Evolutionary conservation across 805 yeast genomes (phyloP).

Genomic region (Sugiyamaella mastotermitis): DNA sequence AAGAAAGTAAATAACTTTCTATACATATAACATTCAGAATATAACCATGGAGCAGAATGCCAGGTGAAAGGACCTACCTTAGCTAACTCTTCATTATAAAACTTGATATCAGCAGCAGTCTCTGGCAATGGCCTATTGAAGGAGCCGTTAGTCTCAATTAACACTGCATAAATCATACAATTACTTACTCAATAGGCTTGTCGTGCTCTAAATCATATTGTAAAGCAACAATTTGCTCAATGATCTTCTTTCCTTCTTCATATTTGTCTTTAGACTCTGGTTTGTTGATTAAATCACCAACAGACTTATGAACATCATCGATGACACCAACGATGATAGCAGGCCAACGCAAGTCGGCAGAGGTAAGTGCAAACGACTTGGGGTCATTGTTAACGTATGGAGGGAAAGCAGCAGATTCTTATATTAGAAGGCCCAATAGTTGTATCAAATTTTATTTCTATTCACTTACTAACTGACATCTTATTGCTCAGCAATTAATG

Average conservation of each 20-base stretch:
- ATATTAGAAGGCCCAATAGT: too few species aligned
- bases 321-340: slow-evolving; percentile 64
- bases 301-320: slow-evolving; percentile 47
- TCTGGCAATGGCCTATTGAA: slow-evolving; percentile 35
- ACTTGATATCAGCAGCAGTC: slow-evolving; percentile 35
- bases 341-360: slow-evolving; percentile 84
- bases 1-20: slow-evolving; percentile 37
- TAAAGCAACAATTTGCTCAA: slow-evolving; percentile 37
- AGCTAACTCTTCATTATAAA: slow-evolving; percentile 54
- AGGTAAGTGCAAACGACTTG: slow-evolving; percentile 74
- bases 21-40: slow-evolving; percentile 78
- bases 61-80: slow-evolving; percentile 43
- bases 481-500: too few species aligned
- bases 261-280: slow-evolving; percentile 21
- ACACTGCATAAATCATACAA: too few species aligned
- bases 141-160: too few species aligned
- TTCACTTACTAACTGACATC: too few species aligned
- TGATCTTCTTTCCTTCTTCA: slow-evolving; percentile 45
- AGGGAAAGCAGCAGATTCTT: slow-evolving; percentile 7
- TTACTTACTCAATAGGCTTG: slow-evolving; percentile 39
- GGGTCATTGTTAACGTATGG: slow-evolving; percentile 59
- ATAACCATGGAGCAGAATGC: slow-evolving; percentile 88
- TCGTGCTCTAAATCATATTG: slow-evolving; percentile 34
- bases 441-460: too few species aligned
- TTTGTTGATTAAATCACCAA: slow-evolving; percentile 23